phyloP scores from a whole-genome alignment of 768 basidiomycete species.

The Filobasidium floriforme region DNA sequence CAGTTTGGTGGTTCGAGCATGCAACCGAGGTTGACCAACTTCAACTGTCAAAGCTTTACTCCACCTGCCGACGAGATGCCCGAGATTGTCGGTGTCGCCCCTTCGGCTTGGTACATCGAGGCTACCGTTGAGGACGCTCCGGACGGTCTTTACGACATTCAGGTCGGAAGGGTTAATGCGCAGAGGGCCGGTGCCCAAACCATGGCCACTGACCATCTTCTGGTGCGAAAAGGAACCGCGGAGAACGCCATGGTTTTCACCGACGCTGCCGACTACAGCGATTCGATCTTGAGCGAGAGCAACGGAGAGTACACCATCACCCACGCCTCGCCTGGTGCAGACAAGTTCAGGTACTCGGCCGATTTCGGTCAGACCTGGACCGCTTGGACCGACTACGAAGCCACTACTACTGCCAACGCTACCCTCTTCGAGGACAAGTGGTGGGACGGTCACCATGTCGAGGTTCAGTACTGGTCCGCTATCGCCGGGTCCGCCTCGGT shows the following conservation, averaged over 20 bases:
- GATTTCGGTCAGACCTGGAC: constrained; percentile 83
- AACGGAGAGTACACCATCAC: constrained; percentile 65
- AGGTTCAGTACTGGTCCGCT: constrained; percentile 84
- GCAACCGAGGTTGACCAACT: constrained; percentile 51
- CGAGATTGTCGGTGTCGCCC: constrained; percentile 52
- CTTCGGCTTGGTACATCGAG: constrained; percentile 65
- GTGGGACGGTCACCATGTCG: constrained; percentile 78
- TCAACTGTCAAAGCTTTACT: constrained; percentile 46
- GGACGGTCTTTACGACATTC: constrained; percentile 74
- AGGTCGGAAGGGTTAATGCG: constrained; percentile 55
- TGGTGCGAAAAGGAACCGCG: constrained; percentile 68
- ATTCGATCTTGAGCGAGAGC: constrained; percentile 46
- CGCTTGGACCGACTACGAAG: constrained; percentile 70
- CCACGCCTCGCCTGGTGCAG: constrained; percentile 78
- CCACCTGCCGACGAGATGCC: constrained; percentile 45
- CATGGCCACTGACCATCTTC: constrained; percentile 65
- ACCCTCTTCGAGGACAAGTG: constrained; percentile 55
- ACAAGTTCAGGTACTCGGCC: constrained; percentile 75
- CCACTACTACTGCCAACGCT: constrained; percentile 58
- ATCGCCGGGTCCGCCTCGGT: constrained; percentile 57
- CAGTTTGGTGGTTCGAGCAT: constrained; percentile 60
- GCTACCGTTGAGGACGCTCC: constrained; percentile 66
- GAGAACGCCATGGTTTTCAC: constrained; percentile 84
- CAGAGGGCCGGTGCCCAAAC: constrained; percentile 50
- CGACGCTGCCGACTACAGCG: constrained; percentile 63